Evolutionary conservation across 176 grass and related monocot species (phyloP).

Genomic region (Carex kokanica): DNA sequence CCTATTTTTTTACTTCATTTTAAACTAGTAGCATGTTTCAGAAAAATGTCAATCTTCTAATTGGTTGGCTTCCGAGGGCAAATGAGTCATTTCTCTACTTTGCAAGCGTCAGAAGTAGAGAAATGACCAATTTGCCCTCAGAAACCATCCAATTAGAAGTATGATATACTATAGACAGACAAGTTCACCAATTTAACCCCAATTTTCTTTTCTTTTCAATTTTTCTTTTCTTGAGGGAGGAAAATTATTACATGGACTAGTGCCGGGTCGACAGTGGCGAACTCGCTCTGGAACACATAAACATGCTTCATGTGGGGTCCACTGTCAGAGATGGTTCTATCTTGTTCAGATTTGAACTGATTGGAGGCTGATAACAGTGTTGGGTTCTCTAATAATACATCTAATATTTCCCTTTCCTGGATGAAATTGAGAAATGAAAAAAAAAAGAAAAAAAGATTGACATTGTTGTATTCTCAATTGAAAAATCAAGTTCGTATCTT

Average conservation of each 20-base stretch:
- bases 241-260: conserved; percentile 47
- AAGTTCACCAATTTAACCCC: not conserved
- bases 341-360: conserved; percentile 42
- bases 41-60: too few species aligned
- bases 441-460: not conserved
- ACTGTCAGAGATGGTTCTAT: conserved; percentile 40
- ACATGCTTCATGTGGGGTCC: conserved; percentile 43
- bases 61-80: too few species aligned
- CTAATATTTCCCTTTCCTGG: conserved; percentile 48
- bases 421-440: not conserved
- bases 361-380: conserved; percentile 40
- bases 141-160: too few species aligned
- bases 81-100: too few species aligned
- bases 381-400: conserved; percentile 44
- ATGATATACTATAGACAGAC: too few species aligned
- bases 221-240: not conserved
- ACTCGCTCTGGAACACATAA: conserved; percentile 88
- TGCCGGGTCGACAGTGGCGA: conserved; percentile 72
- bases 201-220: not conserved
- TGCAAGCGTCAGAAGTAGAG: too few species aligned
- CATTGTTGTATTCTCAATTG: not conserved
- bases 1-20: too few species aligned
- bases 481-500: too few species aligned
- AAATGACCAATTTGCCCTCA: too few species aligned
- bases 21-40: too few species aligned